Evolutionary conservation across 31 red algal species (phyloP).

Genomic region (Bonnemaisonia californica): DNA sequence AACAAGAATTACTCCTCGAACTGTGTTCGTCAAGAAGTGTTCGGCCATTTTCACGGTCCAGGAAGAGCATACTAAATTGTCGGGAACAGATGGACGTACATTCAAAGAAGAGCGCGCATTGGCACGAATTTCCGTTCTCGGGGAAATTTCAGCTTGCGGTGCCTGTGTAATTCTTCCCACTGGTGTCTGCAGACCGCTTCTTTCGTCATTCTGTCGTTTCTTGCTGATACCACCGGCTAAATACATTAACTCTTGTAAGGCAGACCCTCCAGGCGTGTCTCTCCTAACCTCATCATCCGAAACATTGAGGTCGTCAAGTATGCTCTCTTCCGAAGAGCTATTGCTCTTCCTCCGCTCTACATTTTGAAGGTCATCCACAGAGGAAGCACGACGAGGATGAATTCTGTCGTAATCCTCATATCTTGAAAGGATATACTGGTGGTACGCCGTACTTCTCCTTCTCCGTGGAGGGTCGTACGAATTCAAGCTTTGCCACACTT

Average conservation of each 20-base stretch:
- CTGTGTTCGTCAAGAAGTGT: slow-evolving; percentile 14
- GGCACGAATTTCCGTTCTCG: no score
- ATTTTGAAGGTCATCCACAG: no score
- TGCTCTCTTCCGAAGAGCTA: background rate
- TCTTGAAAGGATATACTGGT: background rate
- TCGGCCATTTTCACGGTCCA: slow-evolving; percentile 51
- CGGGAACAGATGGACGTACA: slow-evolving; percentile 30
- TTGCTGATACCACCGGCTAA: background rate
- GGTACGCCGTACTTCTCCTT: background rate
- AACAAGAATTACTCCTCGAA: slow-evolving; percentile 33
- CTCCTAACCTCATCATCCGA: background rate
- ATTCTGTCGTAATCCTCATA: no score
- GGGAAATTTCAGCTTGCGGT: no score
- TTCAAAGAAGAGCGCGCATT: no score
- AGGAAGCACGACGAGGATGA: no score
- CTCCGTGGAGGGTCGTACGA: slow-evolving; percentile 14
- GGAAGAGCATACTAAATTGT: slow-evolving; percentile 41
- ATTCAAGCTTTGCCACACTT: background rate
- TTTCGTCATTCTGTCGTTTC: no score
- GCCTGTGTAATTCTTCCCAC: no score
- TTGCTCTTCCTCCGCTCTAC: no score
- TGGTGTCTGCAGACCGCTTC: no score
- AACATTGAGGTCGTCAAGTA: background rate
- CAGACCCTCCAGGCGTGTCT: background rate
- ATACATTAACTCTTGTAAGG: background rate